phyloP scores from a whole-genome alignment of 1,284 basidiomycete species.

The Cryptococcus floricola region DNA sequence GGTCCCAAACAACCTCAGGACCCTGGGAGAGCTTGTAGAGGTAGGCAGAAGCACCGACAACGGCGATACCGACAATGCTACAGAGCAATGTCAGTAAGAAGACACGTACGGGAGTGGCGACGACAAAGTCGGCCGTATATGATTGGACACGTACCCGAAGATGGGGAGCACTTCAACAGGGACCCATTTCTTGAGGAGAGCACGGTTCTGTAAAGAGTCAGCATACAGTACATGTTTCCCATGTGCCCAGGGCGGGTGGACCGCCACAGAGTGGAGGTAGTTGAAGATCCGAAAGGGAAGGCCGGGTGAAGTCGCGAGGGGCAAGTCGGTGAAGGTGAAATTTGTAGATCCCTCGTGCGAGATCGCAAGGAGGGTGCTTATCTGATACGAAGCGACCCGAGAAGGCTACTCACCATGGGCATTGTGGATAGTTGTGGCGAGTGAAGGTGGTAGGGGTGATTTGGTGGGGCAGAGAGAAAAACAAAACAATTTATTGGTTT shows the following conservation, averaged over 20 bases:
- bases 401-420: conserved; percentile 13
- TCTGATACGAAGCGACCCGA: conserved; percentile 1
- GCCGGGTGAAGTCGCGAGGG: conserved; percentile 1
- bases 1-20: conserved; percentile 47
- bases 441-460: not conserved
- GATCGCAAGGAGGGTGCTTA: too few relatives aligned
- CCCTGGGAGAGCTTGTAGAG: conserved; percentile 43
- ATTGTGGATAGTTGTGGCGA: conserved; percentile 3
- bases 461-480: not conserved
- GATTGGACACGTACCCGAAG: conserved; percentile 25
- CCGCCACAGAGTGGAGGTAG: not conserved
- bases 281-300: not conserved
- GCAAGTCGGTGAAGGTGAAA: not conserved
- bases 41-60: conserved; percentile 39
- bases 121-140: conserved; percentile 1
- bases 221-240: not conserved
- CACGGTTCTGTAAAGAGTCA: conserved; percentile 7
- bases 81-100: not conserved
- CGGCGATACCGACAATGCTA: conserved; percentile 40
- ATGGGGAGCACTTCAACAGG: conserved; percentile 38
- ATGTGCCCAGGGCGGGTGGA: not conserved
- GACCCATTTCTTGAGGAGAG: conserved; percentile 25
- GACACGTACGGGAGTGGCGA: not conserved
- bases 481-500: too few relatives aligned
- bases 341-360: too few relatives aligned